Base-by-base conservation (phyloP, 345 rosid genomes). In the Euphorbia peplus region DNA sequence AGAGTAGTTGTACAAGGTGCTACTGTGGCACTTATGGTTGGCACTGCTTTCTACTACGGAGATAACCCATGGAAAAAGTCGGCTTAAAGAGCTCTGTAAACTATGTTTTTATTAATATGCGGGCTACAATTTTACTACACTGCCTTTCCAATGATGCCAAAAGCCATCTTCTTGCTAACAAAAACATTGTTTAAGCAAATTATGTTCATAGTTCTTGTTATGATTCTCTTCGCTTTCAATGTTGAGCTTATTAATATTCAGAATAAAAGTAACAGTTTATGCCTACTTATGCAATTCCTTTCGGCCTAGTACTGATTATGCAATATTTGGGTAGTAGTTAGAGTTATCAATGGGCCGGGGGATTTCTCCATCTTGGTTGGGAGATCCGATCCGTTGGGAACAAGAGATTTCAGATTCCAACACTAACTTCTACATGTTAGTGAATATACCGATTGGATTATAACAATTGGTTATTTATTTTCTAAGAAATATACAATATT, bases 11-110 rank as follows among this genome's bases (percentile, higher is more conserved):
- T 82, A 64, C 93, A 90, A 67, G 96, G 96, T 70, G 96, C 91
- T 70, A 90, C 96, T 0, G 93, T 90, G 18, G 96, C 91, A 0
- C 80, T 90, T 29, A 88, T 90, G 91, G 91, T 88, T 46, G 96
- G 93, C 58, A 88, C 96, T n/a, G 97, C 96, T 2, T 89, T 72
- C 74, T 89, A 88, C 86, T 91, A 93, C 21, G 97, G 90, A 29
- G 96, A 87, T 19, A 87, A 86, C 73, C 97, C 97, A 0, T 93
- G 98, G 97, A 82, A 85, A 41, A 77, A 68, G 63, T 10, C 71
- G 3, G 50, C 29, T 47, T 63, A 74, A 60, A 47, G n/a, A n/a
- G n/a, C n/a, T 25, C 21, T 39, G 12, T 18, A 10, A 11, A 29
- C 4, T 21, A 44, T 26, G 46, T 25, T n/a, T 54, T n/a, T 32